Base-by-base conservation (phyloP, 257 asterid species). In the Petunia axillaris region DNA sequence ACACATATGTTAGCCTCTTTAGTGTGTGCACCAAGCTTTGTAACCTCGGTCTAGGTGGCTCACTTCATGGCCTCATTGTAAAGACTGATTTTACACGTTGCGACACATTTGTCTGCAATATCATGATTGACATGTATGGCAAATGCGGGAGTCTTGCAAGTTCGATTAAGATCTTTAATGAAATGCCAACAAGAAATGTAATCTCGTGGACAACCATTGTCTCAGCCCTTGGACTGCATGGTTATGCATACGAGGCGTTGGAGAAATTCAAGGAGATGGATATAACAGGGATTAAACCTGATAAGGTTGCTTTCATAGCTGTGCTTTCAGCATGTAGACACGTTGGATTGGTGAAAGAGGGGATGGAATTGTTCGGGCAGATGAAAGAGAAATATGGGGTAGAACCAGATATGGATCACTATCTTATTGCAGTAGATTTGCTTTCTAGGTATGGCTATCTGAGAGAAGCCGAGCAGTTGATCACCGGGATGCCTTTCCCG, bases 241-340 rank as follows among this genome's bases (percentile, higher is more conserved):
- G 98, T 44, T 70, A 87, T 85, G 96, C 91, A 43, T 43, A 81
- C 4, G 94, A 88, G 83, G 99, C 97, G 4, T 73, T 92, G 6
- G 83, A 84, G 71, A 85, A 82, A 79, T 93, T 89, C 65, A 80
- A 76, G 46, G 96, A 90, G 89, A 93, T 93, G 97, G 89, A 82
- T 84, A 70, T 71, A 38, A 76, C 1, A 9, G 94, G 93, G 1
- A 57, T 92, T 25, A 58, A 38, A 85, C 97, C 96, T 0, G 97
- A 95, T 84, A 91, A 81, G 85, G 94, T 93, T 81, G 70, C 91
- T 75, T 91, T 91, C 71, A 50, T 86, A 10, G 87, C 91, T 7
- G 83, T 90, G 70, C 88, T 95, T 87, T 95, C 99, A 64, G 97
- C 98, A 60, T 95, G 96, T 82, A 89, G 98, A 43, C 97, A 95